Evolutionary conservation across 805 yeast genomes (phyloP), one percentile per base, ranked within the genome.

Genomic region (Zygosaccharomyces bailii): DNA sequence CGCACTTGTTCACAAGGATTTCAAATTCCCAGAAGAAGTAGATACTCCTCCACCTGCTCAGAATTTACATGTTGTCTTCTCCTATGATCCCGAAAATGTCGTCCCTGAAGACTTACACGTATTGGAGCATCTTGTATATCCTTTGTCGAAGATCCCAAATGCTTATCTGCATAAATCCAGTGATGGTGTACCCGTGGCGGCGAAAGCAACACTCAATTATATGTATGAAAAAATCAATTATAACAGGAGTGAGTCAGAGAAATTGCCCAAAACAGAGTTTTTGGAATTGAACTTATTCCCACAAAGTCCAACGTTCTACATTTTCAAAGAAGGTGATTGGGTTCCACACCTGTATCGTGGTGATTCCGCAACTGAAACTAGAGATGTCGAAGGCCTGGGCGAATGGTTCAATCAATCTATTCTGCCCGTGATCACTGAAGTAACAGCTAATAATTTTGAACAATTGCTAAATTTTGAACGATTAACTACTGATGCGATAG

Each of bases 301-400:
- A 0, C 71, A 82, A 5, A 69, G 69, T 27, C 95, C 95, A 2
- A 79, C 86, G 11, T 54, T 85, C 14, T 63, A 80, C 23, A 67
- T 82, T 17, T 75, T 82, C 60, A 82, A 77, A 52, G 83, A 83
- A 43, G 74, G 76, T 42, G 67, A 79, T 10, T 57, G 77, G 44
- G 56, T 75, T 24, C 73, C 86, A 0, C 65, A 68, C 4, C 73
- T 81, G 4, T 82, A 63, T 51, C 84, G 77, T 52, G 79, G 78
- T 44, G 79, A 77, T 63, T 80, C 82, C 0, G 76, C 87, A 5
- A 78, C 78, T 39, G 86, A 84, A 52, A 72, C 76, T 44, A 72
- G 93, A 50, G 72, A 77, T 50, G 62, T 63, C 13, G 68, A 67
- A 17, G 61, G 66, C 31, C 68, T 85, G 7, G 57, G 71, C 50